Evolutionary conservation across 768 basidiomycete species (phyloP).

Genomic region (Daedaleopsis sinensis): DNA sequence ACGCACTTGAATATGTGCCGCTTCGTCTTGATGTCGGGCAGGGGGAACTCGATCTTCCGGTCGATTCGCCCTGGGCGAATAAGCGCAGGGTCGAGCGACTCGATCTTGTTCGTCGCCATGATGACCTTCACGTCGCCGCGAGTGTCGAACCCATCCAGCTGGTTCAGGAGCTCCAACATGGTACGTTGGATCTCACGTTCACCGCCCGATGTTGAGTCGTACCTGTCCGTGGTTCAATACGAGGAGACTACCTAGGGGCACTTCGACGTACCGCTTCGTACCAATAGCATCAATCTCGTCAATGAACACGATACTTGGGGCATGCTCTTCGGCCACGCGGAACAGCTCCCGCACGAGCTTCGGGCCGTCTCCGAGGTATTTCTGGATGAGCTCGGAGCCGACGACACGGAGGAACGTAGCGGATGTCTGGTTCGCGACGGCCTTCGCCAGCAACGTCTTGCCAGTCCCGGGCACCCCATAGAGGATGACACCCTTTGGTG

Average conservation of each 20-base stretch:
- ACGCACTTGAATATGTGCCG: conserved; percentile 93
- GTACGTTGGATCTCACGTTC: conserved; percentile 99
- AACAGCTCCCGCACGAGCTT: conserved; percentile 98
- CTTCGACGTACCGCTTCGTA: conserved; percentile 82
- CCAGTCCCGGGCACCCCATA: conserved; percentile 99
- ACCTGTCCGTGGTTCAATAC: conserved; percentile 48
- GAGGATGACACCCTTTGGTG: conserved; percentile 99
- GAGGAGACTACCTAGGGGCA: neutral
- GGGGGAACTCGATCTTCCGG: conserved; percentile 96
- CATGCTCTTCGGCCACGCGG: conserved; percentile 96
- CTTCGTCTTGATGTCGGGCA: conserved; percentile 98
- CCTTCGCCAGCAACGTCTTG: conserved; percentile 96
- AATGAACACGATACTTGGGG: conserved; percentile 98
- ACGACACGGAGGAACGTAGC: conserved; percentile 98
- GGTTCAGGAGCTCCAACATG: conserved; percentile 98
- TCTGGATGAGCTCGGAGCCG: conserved; percentile 98
- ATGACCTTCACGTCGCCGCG: conserved; percentile 99
- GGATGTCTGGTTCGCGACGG: conserved; percentile 97
- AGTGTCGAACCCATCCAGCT: conserved; percentile 99
- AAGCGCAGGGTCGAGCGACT: conserved; percentile 95
- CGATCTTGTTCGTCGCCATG: conserved; percentile 99
- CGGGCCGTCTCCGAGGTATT: conserved; percentile 98
- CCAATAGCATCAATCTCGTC: conserved; percentile 99
- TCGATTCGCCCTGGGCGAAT: conserved; percentile 99
- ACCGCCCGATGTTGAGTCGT: conserved; percentile 97